Base-by-base conservation (phyloP, 208 protist species). In the Vickermania spadyakhi region DNA sequence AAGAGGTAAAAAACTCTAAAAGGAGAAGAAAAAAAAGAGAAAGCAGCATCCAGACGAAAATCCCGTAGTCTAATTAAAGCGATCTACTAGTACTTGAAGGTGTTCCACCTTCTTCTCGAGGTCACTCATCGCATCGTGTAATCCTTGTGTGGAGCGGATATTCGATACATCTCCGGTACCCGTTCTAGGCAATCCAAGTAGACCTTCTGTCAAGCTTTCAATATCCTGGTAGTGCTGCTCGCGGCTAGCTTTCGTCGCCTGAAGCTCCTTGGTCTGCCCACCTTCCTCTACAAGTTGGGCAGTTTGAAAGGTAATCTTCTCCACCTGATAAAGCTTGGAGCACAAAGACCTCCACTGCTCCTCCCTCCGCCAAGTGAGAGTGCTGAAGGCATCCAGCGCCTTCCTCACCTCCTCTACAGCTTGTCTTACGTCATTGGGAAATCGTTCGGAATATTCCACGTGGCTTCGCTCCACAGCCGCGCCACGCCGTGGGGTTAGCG, bases 311-410 rank as follows among this genome's bases (percentile, higher is more conserved):
- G 81, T 82, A 1, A 70, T 36, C 54, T 81, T 72, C 68, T 86
- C 84, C 1, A 76, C 81, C 26, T 68, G 66, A 60, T 86, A 79
- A 21, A 91, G 54, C 14, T 66, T 58, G 1, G 70, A 68, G 49
- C 81, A 91, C 14, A 91, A 76, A 13, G 62, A 60, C 26, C 77
- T 75, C 84, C 84, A 91, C 58, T 65, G 58, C 25, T 36, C 56
- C 62, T 91, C 84, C 1, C 84, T 77, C 18, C 41, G 62, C 25
- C 56, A 58, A 7, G 70, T 59, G n/a, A 7, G 11, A 22, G 51
- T 23, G 21, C 21, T 13, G 26, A 55, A 27, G 25, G 51, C n/a
- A 21, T 52, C 41, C 36, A 79, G 60, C 2, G 52, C 54, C 21
- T 54, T 7, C 7, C 29, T 50, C 28, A 89, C 74, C 36, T 59